phyloP scores from a whole-genome alignment of 192 early-diverging fungal species.

The Podila epigama region DNA sequence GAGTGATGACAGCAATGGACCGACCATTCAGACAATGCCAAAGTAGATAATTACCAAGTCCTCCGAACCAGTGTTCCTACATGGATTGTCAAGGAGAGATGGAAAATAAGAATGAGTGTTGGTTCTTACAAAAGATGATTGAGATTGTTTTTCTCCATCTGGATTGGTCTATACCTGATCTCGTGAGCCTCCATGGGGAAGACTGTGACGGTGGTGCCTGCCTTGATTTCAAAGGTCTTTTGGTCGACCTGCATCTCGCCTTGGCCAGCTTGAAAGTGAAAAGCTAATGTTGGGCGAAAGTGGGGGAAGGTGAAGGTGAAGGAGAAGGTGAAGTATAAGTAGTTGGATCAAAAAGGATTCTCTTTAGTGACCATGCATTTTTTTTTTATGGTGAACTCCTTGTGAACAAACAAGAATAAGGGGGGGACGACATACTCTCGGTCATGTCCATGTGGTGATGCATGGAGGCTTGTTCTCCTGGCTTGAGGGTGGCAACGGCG shows the following conservation, averaged over 20 bases:
- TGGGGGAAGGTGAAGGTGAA: neutral
- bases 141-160: neutral
- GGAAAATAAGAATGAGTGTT: no score
- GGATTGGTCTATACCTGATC: conserved; percentile 15
- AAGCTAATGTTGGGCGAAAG: conserved; percentile 7
- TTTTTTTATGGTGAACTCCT: no score
- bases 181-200: conserved; percentile 44
- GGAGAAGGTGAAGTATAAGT: neutral
- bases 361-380: neutral
- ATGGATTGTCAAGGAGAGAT: neutral
- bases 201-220: conserved; percentile 47
- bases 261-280: conserved; percentile 42
- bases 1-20: neutral
- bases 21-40: conserved; percentile 29
- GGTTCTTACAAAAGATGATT: neutral
- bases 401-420: neutral
- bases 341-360: no score
- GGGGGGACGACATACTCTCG: conserved; percentile 30
- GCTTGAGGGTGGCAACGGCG: conserved; percentile 45
- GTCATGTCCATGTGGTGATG: conserved; percentile 50
- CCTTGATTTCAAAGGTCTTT: conserved; percentile 37
- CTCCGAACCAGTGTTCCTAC: conserved; percentile 42
- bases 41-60: conserved; percentile 47
- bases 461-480: conserved; percentile 39
- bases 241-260: conserved; percentile 50